A percentile compares a stretch with the other conserved stretches of the same genome.
These are phyloP conservation scores for Amaranthus tricolor DNA, from an alignment of 179 eudicot species.

Conservation along the genomic window DNA sequence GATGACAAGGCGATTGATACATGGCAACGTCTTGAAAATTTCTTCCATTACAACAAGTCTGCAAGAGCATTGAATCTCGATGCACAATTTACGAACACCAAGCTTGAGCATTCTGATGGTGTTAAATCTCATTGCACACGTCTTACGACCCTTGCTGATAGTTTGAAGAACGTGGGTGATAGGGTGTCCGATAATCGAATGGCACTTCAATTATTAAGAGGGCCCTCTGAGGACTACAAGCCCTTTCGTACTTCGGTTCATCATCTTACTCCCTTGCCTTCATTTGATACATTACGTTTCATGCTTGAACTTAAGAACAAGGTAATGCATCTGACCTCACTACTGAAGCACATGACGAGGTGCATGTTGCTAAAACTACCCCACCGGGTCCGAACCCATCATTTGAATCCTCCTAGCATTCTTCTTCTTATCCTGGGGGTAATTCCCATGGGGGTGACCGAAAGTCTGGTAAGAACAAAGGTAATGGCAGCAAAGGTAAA, in stretches of 20 bases:
- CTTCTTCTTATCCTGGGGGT: neutral
- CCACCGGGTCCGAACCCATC: neutral
- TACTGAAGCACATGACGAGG: neutral
- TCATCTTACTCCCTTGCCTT: neutral
- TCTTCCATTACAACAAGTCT: too few relatives aligned
- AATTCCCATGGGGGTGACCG: neutral
- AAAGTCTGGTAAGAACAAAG: neutral
- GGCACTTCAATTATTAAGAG: neutral
- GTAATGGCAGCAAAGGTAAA: neutral
- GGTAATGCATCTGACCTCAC: neutral
- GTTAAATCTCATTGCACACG: too few relatives aligned
- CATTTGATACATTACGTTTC: neutral
- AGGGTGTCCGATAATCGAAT: neutral
- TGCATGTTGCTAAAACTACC: neutral
- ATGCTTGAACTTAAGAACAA: conserved; percentile 3
- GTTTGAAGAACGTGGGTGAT: too few relatives aligned
- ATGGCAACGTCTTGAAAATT: too few relatives aligned
- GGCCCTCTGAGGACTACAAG: neutral
- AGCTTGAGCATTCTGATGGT: too few relatives aligned
- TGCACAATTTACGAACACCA: too few relatives aligned
- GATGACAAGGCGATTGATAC: too few relatives aligned
- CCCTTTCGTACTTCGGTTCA: neutral
- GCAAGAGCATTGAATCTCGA: too few relatives aligned
- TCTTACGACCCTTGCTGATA: too few relatives aligned
- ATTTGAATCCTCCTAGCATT: neutral